Conservation (phyloP, 768 basidiomycete species). For the Gymnopilus dilepis region DNA sequence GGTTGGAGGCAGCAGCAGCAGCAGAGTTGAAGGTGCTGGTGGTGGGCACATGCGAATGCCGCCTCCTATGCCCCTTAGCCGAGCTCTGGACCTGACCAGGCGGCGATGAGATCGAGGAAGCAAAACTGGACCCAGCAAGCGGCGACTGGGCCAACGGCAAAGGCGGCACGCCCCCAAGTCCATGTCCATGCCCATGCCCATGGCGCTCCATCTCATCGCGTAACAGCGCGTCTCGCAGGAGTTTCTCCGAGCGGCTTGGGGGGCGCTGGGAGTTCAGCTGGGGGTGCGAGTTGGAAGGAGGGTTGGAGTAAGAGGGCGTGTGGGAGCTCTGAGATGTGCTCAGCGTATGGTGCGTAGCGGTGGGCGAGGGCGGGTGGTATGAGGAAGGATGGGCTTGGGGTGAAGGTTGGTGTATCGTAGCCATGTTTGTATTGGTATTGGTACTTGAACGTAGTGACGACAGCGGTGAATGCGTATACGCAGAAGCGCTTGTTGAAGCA, state of each 20-base stretch:
- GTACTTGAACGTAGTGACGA: too few species aligned
- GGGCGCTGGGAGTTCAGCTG: constrained; percentile 46
- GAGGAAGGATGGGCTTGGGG: neutral
- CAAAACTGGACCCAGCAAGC: neutral
- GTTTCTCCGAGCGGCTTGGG: constrained; percentile 56
- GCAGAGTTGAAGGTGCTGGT: constrained; percentile 17
- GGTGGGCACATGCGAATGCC: constrained; percentile 37
- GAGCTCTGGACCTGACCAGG: constrained; percentile 6
- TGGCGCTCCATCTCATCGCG: constrained; percentile 48
- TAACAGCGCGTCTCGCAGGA: constrained; percentile 59
- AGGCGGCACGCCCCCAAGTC: constrained; percentile 11
- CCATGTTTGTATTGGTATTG: too few species aligned
- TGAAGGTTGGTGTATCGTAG: neutral
- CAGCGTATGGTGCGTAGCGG: constrained; percentile 1
- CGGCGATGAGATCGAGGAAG: constrained; percentile 6
- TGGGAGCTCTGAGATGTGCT: neutral
- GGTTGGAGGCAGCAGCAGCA: neutral
- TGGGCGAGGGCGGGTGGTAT: neutral
- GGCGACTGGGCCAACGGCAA: neutral
- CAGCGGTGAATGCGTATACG: neutral
- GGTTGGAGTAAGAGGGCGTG: neutral
- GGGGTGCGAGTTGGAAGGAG: too few species aligned
- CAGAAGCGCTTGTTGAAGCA: too few species aligned
- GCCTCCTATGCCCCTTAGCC: constrained; percentile 21
- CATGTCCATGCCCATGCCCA: constrained; percentile 4